Evolutionary conservation across 352 stramenopile species (phyloP).

Genomic region (Globisporangium radiosum): DNA sequence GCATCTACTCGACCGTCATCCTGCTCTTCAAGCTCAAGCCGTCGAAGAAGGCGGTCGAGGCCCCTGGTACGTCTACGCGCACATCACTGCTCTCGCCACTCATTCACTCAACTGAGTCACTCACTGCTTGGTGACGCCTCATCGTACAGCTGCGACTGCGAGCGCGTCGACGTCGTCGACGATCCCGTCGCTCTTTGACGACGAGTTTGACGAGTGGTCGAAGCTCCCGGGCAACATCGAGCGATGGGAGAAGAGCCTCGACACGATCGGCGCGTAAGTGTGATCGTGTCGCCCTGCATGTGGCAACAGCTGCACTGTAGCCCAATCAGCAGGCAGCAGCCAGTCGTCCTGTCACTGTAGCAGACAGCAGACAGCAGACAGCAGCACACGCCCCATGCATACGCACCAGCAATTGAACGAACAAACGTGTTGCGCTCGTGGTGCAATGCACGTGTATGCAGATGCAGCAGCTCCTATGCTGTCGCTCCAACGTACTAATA

Average conservation of each 20-base stretch:
- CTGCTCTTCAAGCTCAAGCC: slow-evolving; percentile 83
- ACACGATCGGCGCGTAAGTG: slow-evolving; percentile 77
- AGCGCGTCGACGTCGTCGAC: slow-evolving; percentile 36
- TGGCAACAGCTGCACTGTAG: slow-evolving; percentile 3
- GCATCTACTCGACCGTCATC: slow-evolving; percentile 74
- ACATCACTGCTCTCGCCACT: neutral
- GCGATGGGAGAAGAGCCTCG: slow-evolving; percentile 85
- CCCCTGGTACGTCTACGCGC: slow-evolving; percentile 25
- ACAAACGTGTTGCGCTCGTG: slow-evolving; percentile 1
- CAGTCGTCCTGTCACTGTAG: too few species aligned
- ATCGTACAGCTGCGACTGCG: slow-evolving; percentile 22
- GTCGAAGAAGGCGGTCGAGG: slow-evolving; percentile 65
- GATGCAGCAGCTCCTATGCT: too few species aligned
- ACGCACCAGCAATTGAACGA: neutral
- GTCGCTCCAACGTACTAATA: too few species aligned
- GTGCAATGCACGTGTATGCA: too few species aligned
- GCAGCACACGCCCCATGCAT: neutral
- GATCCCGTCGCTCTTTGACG: slow-evolving; percentile 79
- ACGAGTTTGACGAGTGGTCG: slow-evolving; percentile 84
- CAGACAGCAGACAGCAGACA: neutral
- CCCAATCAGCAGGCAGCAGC: slow-evolving; percentile 1
- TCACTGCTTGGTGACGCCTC: neutral
- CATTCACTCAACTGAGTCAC: neutral
- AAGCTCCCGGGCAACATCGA: slow-evolving; percentile 79
- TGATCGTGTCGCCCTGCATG: slow-evolving; percentile 2